phyloP scores from a whole-genome alignment of 2,329 filamentous ascomycete genomes.

The Dendryphion nanum region DNA sequence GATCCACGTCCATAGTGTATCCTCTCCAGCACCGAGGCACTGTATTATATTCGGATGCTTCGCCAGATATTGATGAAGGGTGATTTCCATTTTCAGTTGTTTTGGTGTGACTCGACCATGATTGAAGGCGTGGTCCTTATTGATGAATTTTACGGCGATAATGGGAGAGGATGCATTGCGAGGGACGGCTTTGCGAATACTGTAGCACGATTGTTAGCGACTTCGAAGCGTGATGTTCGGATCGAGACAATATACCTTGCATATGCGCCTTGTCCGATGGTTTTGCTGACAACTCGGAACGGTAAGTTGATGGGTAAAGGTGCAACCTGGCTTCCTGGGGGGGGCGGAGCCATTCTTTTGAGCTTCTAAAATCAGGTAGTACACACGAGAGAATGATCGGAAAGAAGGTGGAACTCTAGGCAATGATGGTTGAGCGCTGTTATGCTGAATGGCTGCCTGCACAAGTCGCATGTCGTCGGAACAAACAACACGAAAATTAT shows the following conservation, averaged over 20 bases:
- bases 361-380: too few relatives aligned
- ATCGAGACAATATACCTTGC: slow-evolving; percentile 90
- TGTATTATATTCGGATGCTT: slow-evolving; percentile 92
- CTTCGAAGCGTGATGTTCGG: too few relatives aligned
- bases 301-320: slow-evolving; percentile 82
- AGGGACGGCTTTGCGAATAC: slow-evolving; percentile 91
- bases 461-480: too few relatives aligned
- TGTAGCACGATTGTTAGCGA: too few relatives aligned
- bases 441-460: too few relatives aligned
- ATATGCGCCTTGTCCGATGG: slow-evolving; percentile 94
- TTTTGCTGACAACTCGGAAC: slow-evolving; percentile 93
- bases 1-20: slow-evolving; percentile 89
- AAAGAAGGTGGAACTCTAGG: too few relatives aligned
- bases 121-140: slow-evolving; percentile 90
- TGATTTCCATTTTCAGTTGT: slow-evolving; percentile 89
- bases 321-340: slow-evolving; percentile 68
- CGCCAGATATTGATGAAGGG: slow-evolving; percentile 82
- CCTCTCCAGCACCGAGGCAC: slow-evolving; percentile 85
- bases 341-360: background rate
- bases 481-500: too few relatives aligned
- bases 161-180: slow-evolving; percentile 67
- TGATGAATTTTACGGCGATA: slow-evolving; percentile 98
- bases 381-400: too few relatives aligned
- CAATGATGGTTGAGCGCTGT: too few relatives aligned
- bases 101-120: slow-evolving; percentile 85